Base-by-base conservation (phyloP, 2,329 filamentous ascomycete species). In the Dothideomycetes sp. region DNA sequence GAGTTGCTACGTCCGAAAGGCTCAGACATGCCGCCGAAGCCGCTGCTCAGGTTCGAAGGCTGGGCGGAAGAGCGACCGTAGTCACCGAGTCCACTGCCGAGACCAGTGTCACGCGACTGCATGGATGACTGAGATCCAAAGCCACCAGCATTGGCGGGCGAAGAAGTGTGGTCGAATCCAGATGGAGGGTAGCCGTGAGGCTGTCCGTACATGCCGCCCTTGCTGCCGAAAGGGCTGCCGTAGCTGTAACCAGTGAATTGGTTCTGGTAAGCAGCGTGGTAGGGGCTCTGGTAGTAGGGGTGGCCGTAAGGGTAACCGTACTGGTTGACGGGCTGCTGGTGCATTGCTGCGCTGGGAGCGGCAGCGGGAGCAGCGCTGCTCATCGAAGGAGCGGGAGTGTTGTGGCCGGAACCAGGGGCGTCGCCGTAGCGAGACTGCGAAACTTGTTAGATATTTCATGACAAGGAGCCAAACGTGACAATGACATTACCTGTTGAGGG, bases 371-470 rank as follows among this genome's bases (percentile, higher is more conserved):
- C 70, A 45, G 73, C 71, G 38, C 63, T 67, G 45, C 71, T 71
- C 45, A 76, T 61, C 28, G 80, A 72, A 19, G 88, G 87, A 65
- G 93, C 91, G 24, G 89, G 88, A 2, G 88, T 95, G 54, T 82
- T 89, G 61, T 91, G 82, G 31, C 87, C 89, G 59, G 86, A 94
- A 67, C 82, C 86, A 55, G 87, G 84, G 47, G 76, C 74, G 41
- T 94, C 86, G 47, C 77, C 73, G 54, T 80, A 81, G 51, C 80
- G 82, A 59, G 78, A 84, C 59, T 86, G 87, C 73, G 49, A 49
- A 45, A 53, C 9, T 27, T 27, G 24, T 9, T 9, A n/a, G n/a
- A 27, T n/a, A 9, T n/a, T 27, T 27, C 29, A 9, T 31, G 12
- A 16, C 13, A 13, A 15, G 29, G 17, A 13, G n/a, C 29, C 2